Conservation (phyloP, 2,329 filamentous ascomycete genomes). For the Colletotrichum tropicicola region DNA sequence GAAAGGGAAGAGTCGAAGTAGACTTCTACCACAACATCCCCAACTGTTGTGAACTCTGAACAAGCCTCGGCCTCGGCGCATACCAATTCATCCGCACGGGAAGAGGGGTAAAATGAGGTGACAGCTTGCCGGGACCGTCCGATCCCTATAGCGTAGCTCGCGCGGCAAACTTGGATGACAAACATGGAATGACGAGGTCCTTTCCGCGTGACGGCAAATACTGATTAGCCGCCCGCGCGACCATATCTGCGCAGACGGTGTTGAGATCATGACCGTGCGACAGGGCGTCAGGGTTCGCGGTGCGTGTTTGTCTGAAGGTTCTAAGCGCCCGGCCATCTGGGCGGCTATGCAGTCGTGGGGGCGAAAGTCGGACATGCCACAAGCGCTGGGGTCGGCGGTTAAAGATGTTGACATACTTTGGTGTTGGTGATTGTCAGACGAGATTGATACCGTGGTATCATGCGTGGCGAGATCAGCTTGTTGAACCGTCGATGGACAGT, state of each 20-base stretch:
- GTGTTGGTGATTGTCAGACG: background rate
- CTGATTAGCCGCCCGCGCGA: background rate
- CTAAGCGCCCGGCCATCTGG: background rate
- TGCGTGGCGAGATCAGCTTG: no score
- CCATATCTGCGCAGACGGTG: background rate
- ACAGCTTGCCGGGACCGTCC: conserved; percentile 4
- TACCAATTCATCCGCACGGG: background rate
- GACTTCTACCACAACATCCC: background rate
- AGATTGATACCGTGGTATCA: background rate
- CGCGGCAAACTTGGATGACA: background rate
- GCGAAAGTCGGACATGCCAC: background rate
- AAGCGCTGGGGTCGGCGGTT: background rate
- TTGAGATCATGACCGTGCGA: background rate
- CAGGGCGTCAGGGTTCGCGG: background rate
- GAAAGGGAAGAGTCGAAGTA: background rate
- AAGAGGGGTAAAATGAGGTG: background rate
- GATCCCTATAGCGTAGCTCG: background rate
- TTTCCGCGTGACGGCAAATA: background rate
- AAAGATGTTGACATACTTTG: background rate
- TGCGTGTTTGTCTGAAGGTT: background rate
- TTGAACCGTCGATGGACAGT: background rate
- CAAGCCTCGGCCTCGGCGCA: conserved; percentile 6
- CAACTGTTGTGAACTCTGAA: conserved; percentile 20
- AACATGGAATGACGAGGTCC: background rate
- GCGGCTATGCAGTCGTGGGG: background rate